Evolutionary conservation across 148 eudicot species (phyloP), one percentile per base, ranked within the genome.

Genomic region (Camellia lanceoleosa): DNA sequence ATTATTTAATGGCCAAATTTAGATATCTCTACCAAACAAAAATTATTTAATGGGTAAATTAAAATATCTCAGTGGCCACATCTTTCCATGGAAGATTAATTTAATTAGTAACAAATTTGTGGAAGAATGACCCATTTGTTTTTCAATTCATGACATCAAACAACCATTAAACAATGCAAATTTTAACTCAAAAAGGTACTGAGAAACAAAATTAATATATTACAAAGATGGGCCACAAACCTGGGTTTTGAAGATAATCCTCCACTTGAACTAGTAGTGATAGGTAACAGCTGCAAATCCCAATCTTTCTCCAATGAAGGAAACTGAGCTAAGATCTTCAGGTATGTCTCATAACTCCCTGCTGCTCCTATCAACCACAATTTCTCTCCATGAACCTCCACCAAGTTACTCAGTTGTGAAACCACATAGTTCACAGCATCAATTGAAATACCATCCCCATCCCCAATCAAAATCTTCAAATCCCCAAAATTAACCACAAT

Each of bases 261-360:
- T 74, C 80, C 86, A 72, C 69, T 67, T 44, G 87, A 78, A 74
- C 89, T 78, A 19, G 88, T 78, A 74, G 94, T 92, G 44, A 92
- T 89, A 0, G 94, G 88, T 47, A 92, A 58, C 78, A 87, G 71
- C 62, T 88, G 87, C 86, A 92, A 89, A 86, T 92, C 90, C 97
- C 94, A 92, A 74, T 89, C 87, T 68, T 74, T 87, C 87, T 89
- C 90, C 49, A 91, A 64, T 49, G 67, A 23, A 10, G 92, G 89
- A 89, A 90, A 92, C 67, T 75, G 83, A 38, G 83, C 88, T 60
- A 89, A 41, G 61, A 90, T 82, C 68, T 84, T 88, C 72, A 74
- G 65, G 78, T 88, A 89, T 14, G 81, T 89, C 80, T 90, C 92
- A 68, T 77, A 87, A 78, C 83, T 83, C 16, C 77, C 86, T 19